These are phyloP conservation scores for Boletus eberwhitei DNA, from an alignment of 768 basidiomycete species.

Conservation along the genomic window DNA sequence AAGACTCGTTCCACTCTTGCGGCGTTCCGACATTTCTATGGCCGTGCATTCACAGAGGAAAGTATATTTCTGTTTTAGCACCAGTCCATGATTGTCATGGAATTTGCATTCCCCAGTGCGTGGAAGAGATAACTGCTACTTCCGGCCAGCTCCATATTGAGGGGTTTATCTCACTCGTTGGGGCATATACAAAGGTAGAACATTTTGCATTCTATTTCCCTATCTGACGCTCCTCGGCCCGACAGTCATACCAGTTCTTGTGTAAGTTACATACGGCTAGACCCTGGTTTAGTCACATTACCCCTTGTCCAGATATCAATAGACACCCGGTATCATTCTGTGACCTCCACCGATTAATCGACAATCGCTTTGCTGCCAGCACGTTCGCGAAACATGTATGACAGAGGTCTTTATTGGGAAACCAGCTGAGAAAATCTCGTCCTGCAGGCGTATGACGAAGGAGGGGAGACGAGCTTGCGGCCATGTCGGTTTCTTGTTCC, in stretches of 20 bases:
- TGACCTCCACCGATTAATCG: conserved; percentile 69
- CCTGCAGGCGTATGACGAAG: conserved; percentile 67
- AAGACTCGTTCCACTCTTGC: conserved; percentile 65
- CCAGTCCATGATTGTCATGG: conserved; percentile 9
- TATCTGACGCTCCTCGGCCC: conserved; percentile 23
- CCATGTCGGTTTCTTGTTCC: conserved; percentile 14
- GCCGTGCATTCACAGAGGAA: conserved; percentile 68
- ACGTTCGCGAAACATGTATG: conserved; percentile 73
- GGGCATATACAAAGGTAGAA: conserved; percentile 67
- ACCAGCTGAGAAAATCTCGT: conserved; percentile 2
- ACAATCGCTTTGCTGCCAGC: conserved; percentile 60
- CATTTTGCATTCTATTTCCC: conserved; percentile 12
- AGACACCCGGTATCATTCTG: conserved; percentile 61
- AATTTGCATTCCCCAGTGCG: conserved; percentile 45
- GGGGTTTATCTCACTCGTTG: conserved; percentile 84
- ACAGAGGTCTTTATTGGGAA: neutral
- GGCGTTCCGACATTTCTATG: conserved; percentile 72
- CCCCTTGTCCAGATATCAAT: conserved; percentile 63
- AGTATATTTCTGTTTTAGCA: conserved; percentile 21
- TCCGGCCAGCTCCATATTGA: conserved; percentile 54
- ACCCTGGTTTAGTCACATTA: conserved; percentile 1
- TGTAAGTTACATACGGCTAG: conserved; percentile 48
- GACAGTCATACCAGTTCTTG: conserved; percentile 79
- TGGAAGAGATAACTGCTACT: conserved; percentile 56
- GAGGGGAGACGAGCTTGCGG: conserved; percentile 42